Percentiles rank a stretch among this genome's conserved stretches.
Evolutionary conservation across 148 eudicot genomes (phyloP).

Genomic region (Silene conica): DNA sequence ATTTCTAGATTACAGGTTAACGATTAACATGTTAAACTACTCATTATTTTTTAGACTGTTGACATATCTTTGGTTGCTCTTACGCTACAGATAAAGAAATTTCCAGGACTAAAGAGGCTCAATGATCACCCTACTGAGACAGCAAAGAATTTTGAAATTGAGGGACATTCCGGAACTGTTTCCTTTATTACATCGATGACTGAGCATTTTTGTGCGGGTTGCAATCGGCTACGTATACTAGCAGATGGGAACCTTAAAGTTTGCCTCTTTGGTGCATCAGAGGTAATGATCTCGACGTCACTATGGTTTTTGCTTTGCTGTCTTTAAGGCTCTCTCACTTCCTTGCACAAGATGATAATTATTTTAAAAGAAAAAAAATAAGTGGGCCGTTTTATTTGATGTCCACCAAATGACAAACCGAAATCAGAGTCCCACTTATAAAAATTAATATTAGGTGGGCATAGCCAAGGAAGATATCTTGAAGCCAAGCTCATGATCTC

Average conservation of each 20-base stretch:
- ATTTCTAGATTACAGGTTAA: not conserved
- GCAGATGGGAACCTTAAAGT: conserved; percentile 98
- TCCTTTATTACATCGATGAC: conserved; percentile 98
- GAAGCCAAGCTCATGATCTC: not conserved
- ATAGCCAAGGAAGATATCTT: not conserved
- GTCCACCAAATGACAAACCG: not conserved
- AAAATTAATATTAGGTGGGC: not conserved
- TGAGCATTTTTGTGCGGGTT: conserved; percentile 91
- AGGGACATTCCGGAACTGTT: conserved; percentile 83
- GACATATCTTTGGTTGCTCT: not conserved
- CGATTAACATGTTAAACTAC: not conserved
- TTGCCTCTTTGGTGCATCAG: conserved; percentile 93
- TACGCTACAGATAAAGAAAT: conserved; percentile 48
- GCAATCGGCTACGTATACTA: conserved; percentile 84
- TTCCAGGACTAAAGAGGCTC: conserved; percentile 52
- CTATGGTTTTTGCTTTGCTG: not conserved
- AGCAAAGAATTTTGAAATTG: conserved; percentile 85
- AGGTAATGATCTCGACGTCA: conserved; percentile 40
- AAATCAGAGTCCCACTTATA: not conserved
- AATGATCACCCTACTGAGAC: conserved; percentile 76
- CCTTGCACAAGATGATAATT: too few relatives aligned
- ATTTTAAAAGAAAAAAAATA: too few relatives aligned
- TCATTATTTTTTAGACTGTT: not conserved
- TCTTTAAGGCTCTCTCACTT: not conserved
- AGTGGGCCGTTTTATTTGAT: not conserved